A percentile compares a stretch with the other conserved stretches of the same genome.
Conservation (phyloP, 805 yeast genomes). For the Pichia cephalocereana region DNA sequence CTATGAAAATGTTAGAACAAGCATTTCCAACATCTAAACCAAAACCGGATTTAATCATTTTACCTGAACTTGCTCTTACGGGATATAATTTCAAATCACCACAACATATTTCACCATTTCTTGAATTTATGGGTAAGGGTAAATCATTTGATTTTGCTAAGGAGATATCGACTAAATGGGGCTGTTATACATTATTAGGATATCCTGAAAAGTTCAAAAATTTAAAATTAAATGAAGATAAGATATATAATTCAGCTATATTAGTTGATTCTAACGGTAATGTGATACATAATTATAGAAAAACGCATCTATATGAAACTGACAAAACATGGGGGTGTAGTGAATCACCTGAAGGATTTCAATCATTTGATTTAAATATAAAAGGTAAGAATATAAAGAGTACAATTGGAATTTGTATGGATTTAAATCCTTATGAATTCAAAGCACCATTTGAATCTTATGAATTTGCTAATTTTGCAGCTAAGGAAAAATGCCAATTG, state of each 20-base stretch:
- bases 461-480: constrained; percentile 58
- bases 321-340: constrained; percentile 75
- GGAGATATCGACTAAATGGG: constrained; percentile 36
- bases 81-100: constrained; percentile 62
- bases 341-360: constrained; percentile 59
- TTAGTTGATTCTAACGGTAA: constrained; percentile 53
- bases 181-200: constrained; percentile 69
- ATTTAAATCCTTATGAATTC: constrained; percentile 78
- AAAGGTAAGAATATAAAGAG: constrained; percentile 28
- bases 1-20: constrained; percentile 32
- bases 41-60: constrained; percentile 55
- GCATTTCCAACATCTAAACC: constrained; percentile 10
- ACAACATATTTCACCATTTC: constrained; percentile 44
- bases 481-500: constrained; percentile 39
- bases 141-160: constrained; percentile 49
- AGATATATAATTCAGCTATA: constrained; percentile 62
- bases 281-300: constrained; percentile 58
- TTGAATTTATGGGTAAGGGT: constrained; percentile 35
- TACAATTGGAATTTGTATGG: constrained; percentile 89
- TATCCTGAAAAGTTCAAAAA: constrained; percentile 55
- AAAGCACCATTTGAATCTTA: constrained; percentile 65
- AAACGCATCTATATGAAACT: constrained; percentile 66
- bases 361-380: constrained; percentile 36
- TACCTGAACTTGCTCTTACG: constrained; percentile 80
- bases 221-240: background rate